These are phyloP conservation scores for Diplodia scrobiculata DNA, from an alignment of 2,329 filamentous ascomycete species.

Conservation along the genomic window DNA sequence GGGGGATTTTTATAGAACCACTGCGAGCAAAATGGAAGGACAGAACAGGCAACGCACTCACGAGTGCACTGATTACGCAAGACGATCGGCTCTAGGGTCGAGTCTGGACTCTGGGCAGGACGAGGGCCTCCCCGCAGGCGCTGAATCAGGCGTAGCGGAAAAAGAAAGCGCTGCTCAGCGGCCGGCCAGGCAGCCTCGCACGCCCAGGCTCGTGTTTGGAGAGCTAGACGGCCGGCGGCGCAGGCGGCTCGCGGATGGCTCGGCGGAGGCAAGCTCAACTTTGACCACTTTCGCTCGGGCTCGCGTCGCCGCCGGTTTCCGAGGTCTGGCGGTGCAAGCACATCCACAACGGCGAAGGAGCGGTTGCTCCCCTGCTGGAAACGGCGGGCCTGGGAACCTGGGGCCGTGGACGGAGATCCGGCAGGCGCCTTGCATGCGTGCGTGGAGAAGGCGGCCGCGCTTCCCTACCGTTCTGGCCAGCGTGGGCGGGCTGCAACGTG, in stretches of 20 bases:
- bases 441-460: constrained; percentile 1
- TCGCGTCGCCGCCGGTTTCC: background rate
- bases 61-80: constrained; percentile 20
- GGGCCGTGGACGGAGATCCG: background rate
- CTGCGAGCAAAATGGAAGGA: background rate
- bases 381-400: constrained; percentile 8
- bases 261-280: constrained; percentile 12
- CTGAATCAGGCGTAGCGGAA: constrained; percentile 19
- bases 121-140: constrained; percentile 10
- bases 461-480: constrained; percentile 1
- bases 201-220: constrained; percentile 11
- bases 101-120: constrained; percentile 16
- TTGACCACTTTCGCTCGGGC: constrained; percentile 7
- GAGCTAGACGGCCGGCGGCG: constrained; percentile 12
- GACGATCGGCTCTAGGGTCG: constrained; percentile 22
- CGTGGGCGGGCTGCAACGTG: background rate
- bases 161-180: background rate
- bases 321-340: background rate
- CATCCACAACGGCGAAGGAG: background rate
- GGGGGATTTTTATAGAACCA: constrained; percentile 22
- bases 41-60: constrained; percentile 7
- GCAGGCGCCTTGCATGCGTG: constrained; percentile 5
- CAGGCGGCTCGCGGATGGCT: constrained; percentile 22
- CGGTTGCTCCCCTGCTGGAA: constrained; percentile 14
- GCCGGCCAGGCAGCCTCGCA: background rate